phyloP scores from a whole-genome alignment of 768 basidiomycete species.

The Tephrocybe sp. region DNA sequence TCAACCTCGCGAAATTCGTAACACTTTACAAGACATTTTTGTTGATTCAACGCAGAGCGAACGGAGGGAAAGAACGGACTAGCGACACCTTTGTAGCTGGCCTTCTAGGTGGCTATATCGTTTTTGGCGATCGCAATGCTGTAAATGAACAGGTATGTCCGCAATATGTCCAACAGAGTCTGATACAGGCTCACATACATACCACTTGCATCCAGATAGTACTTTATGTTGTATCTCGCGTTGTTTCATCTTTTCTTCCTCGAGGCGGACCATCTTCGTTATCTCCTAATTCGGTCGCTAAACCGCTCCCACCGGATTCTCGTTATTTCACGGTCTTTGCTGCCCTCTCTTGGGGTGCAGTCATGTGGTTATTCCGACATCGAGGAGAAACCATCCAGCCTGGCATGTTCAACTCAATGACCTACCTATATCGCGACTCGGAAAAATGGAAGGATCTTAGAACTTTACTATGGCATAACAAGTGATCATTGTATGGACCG shows the following conservation, averaged over 20 bases:
- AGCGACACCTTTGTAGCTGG: slow-evolving; percentile 92
- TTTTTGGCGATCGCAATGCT: slow-evolving; percentile 83
- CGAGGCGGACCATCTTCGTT: slow-evolving; percentile 60
- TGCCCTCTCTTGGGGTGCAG: slow-evolving; percentile 88
- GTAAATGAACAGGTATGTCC: slow-evolving; percentile 85
- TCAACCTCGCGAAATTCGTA: slow-evolving; percentile 93
- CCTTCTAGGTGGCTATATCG: slow-evolving; percentile 84
- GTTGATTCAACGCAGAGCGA: slow-evolving; percentile 76
- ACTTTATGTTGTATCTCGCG: slow-evolving; percentile 91
- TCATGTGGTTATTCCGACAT: slow-evolving; percentile 95
- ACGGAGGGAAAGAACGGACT: slow-evolving; percentile 78
- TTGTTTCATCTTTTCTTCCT: slow-evolving; percentile 88
- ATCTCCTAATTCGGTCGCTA: slow-evolving; percentile 40
- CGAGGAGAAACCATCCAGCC: slow-evolving; percentile 89
- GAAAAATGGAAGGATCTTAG: slow-evolving; percentile 79
- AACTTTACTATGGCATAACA: slow-evolving; percentile 92
- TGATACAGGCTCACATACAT: slow-evolving; percentile 1
- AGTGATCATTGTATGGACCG: slow-evolving; percentile 31
- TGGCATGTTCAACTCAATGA: slow-evolving; percentile 96
- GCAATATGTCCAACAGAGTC: background rate
- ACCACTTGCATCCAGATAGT: slow-evolving; percentile 64
- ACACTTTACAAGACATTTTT: slow-evolving; percentile 87
- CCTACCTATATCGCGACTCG: slow-evolving; percentile 92
- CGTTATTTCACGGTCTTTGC: slow-evolving; percentile 85
- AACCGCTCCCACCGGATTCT: slow-evolving; percentile 81